Base-by-base conservation (phyloP, 208 protist species). In the Trypanosoma congolense region DNA sequence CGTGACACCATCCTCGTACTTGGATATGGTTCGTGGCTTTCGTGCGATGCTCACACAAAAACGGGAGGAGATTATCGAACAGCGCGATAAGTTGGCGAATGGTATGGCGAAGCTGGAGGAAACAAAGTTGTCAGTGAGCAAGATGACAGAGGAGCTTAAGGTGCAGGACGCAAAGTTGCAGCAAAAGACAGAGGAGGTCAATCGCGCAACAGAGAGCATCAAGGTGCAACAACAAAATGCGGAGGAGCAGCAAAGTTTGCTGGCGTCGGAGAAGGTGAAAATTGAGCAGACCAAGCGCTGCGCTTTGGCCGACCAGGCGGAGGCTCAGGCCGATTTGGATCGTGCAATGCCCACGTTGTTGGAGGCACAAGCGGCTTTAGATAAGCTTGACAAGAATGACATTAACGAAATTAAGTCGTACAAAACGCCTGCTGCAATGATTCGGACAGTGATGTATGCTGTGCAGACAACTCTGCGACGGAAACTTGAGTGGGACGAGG, bases 351-450 rank as follows among this genome's bases (percentile, higher is more conserved):
- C 98, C 8, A 96, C 89, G 2, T 83, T 99, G 5, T 82, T 98
- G 24, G 74, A 82, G 53, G 97, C 98, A 1, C 77, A 96, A 70
- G 81, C 96, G 19, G 97, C 97, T 36, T 79, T 99, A 2, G 85
- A 98, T 41, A 86, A 88, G 53, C 83, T 99, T 5, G 88, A 98
- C 55, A 97, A 98, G 72, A 96, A 89, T 59, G 92, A 98, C 61
- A 97, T 99, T 65, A 94, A 96, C 59, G 98, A 99, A 77, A 83
- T 99, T 30, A 97, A 97, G 76, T 93, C 87, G 38, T 99, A 99
- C 76, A 92, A 90, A 48, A 98, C 94, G 21, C 97, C 97, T 12
- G 94, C 96, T 16, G 69, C 66, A 38, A 83, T 94, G 76, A 97
- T 99, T 43, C 70, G 90, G n/a, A 93, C 84, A 21, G 95, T 98